phyloP scores from a whole-genome alignment of 371 early-diverging fungal genomes.

The Saksenaea vasiformis region DNA sequence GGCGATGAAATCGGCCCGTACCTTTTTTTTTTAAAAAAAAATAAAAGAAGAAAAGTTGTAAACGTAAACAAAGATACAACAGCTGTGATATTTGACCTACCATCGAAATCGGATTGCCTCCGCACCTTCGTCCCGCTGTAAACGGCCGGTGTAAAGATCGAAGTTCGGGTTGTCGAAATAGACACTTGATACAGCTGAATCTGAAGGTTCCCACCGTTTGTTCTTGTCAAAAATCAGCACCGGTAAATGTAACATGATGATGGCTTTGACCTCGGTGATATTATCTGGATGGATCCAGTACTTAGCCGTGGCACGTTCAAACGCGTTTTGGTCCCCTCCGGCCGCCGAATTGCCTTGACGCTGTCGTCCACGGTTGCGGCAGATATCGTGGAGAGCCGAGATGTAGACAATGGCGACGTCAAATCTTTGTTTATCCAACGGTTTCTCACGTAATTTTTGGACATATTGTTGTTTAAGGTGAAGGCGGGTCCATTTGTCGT shows the following conservation, averaged over 20 bases:
- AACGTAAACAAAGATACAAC: background rate
- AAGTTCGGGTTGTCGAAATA: constrained; percentile 96
- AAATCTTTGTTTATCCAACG: constrained; percentile 52
- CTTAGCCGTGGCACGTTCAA: constrained; percentile 89
- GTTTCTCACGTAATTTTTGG: constrained; percentile 65
- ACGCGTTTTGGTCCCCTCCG: constrained; percentile 74
- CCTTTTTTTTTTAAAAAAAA: background rate
- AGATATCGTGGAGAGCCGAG: constrained; percentile 45
- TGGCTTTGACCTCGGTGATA: constrained; percentile 93
- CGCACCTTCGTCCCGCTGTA: constrained; percentile 94
- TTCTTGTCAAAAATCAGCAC: constrained; percentile 82
- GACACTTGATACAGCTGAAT: constrained; percentile 80
- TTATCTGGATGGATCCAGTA: constrained; percentile 99
- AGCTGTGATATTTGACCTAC: constrained; percentile 61
- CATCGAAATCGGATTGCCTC: constrained; percentile 92
- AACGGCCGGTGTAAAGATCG: constrained; percentile 88
- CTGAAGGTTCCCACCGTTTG: constrained; percentile 55
- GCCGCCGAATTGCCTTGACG: constrained; percentile 42
- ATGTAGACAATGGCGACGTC: constrained; percentile 59
- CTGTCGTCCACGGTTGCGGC: constrained; percentile 38
- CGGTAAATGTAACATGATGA: constrained; percentile 93
- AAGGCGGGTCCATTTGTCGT: constrained; percentile 80
- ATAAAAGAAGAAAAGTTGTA: constrained; percentile 36
- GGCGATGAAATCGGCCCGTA: constrained; percentile 73
- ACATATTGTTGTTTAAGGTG: constrained; percentile 82